Conservation (phyloP, 2,329 filamentous ascomycete species). For the Trichoderma sp. region DNA sequence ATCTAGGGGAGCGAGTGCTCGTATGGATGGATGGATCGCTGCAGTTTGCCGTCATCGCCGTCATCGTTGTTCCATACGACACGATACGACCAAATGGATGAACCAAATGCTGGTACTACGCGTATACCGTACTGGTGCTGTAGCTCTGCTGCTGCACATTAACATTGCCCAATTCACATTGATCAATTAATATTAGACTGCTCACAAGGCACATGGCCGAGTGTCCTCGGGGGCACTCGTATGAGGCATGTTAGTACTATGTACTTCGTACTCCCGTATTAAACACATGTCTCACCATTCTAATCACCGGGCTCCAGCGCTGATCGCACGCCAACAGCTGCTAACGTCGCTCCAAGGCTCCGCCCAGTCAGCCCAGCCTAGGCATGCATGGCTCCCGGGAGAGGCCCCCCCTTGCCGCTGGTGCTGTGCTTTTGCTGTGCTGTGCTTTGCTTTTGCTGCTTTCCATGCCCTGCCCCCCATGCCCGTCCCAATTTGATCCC, state of each 20-base stretch:
- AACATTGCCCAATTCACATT: not conserved
- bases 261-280: slow-evolving; percentile 1
- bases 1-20: not conserved
- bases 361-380: slow-evolving; percentile 20
- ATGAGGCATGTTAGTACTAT: not conserved
- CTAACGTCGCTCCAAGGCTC: not conserved
- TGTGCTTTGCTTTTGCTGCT: not conserved
- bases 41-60: not conserved
- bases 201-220: not conserved
- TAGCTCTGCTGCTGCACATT: not conserved
- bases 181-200: not conserved
- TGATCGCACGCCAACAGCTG: slow-evolving; percentile 11
- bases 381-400: slow-evolving; percentile 11
- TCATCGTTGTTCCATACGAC: not conserved
- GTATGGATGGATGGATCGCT: not conserved
- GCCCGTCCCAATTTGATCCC: not conserved
- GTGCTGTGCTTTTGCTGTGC: not conserved
- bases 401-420: not conserved
- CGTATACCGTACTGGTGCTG: not conserved
- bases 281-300: slow-evolving; percentile 17
- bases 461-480: not conserved
- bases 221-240: not conserved
- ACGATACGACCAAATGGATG: not conserved
- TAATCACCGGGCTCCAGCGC: slow-evolving; percentile 18
- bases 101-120: not conserved